Conservation (phyloP, 139 green algal genomes). For the Dunaliella sp. region DNA sequence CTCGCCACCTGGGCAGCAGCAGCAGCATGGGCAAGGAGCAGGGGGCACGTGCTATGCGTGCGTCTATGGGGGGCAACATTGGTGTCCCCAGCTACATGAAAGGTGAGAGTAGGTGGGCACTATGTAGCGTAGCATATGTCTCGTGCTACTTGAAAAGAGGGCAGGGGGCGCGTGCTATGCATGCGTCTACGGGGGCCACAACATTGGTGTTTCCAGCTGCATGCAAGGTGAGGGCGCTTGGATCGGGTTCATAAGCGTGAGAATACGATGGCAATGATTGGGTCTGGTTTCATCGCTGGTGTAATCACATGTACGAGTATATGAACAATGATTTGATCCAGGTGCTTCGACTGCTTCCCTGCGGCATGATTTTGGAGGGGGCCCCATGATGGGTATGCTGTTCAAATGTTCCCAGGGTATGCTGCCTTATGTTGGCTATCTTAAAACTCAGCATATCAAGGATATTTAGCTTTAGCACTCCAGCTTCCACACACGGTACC, state of each 20-base stretch:
- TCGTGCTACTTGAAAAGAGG: neutral
- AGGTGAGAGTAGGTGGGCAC: neutral
- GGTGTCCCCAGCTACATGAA: neutral
- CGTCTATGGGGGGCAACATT: neutral
- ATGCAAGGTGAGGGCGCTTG: neutral
- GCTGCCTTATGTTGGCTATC: no score
- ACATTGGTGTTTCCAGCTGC: neutral
- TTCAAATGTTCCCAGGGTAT: no score
- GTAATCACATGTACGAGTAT: neutral
- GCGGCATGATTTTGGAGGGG: no score
- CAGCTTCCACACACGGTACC: no score
- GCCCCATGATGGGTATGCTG: no score
- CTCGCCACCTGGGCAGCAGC: neutral
- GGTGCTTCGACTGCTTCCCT: no score
- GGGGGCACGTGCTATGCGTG: neutral
- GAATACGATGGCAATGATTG: neutral
- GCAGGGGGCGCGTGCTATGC: neutral
- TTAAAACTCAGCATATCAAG: no score
- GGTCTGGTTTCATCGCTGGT: neutral
- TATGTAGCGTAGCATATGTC: neutral
- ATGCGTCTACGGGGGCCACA: neutral
- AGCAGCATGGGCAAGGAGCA: neutral
- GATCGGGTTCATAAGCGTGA: neutral
- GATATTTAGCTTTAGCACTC: no score
- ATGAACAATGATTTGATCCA: neutral